Conservation (phyloP, 139 green algal genomes). For the Chlamydomonas schloesseri region DNA sequence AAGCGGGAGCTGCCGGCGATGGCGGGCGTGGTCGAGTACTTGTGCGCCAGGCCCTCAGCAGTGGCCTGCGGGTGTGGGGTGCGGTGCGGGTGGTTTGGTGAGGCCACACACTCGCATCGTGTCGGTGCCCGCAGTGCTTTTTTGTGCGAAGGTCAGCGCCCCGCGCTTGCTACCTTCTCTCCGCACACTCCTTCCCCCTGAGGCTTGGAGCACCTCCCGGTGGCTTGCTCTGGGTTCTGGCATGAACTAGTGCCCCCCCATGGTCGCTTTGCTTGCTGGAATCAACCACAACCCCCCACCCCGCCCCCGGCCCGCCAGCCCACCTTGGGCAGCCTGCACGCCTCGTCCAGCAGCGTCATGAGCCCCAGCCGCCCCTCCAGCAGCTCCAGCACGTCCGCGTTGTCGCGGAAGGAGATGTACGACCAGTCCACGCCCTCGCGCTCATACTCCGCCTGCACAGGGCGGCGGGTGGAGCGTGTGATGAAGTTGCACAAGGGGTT, state of each 20-base stretch:
- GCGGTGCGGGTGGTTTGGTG: too few species aligned
- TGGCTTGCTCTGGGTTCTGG: too few species aligned
- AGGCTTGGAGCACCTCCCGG: too few species aligned
- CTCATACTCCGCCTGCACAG: constrained; percentile 93
- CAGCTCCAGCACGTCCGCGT: constrained; percentile 98
- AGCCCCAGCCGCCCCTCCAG: constrained; percentile 92
- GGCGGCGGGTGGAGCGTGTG: neutral
- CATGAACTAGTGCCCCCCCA: too few species aligned
- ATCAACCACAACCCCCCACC: neutral
- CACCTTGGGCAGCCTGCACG: constrained; percentile 76
- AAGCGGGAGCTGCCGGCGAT: constrained; percentile 79
- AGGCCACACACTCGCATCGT: too few species aligned
- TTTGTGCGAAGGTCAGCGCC: too few species aligned
- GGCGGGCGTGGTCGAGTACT: constrained; percentile 77
- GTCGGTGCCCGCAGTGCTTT: too few species aligned
- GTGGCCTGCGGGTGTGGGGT: constrained; percentile 1
- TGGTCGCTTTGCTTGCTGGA: too few species aligned
- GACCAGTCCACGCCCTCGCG: constrained; percentile 97
- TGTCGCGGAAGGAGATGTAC: constrained; percentile 98
- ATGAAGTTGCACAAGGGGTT: neutral
- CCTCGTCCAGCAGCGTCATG: constrained; percentile 97
- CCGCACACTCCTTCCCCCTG: too few species aligned
- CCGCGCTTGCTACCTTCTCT: too few species aligned
- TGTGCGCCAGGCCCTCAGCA: constrained; percentile 65
- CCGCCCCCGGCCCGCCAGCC: neutral